Evolutionary conservation across 1,139 yeast genomes (phyloP), one percentile per base, ranked within the genome.

Genomic region (Geotrichum histeridarum): DNA sequence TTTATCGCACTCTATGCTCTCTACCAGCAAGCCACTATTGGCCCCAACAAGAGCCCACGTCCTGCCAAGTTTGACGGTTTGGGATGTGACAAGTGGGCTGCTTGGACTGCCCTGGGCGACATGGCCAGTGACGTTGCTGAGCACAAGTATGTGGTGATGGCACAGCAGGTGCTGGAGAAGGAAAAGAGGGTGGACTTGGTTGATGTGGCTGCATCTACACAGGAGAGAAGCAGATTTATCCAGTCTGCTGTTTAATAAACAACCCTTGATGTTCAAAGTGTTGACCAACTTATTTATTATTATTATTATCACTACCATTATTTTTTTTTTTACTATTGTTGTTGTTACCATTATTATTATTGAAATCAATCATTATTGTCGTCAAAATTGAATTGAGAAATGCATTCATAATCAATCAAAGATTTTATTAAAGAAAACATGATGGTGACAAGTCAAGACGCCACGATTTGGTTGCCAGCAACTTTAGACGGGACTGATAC

Each of bases 81-180:
- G 14, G 53, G 53, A n/a, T 44, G 17, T 15, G 53, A 43, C 17
- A 35, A 42, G 30, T 50, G 53, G 53, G 49, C 22, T 22, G 48
- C 53, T 17, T 50, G 53, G 53, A 50, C n/a, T 32, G 42, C 33
- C 22, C 53, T 50, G 5, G 36, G 27, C 5, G 49, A 42, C 39
- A 43, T 44, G 33, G 11, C 36, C 37, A 17, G 22, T 14, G 49
- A 43, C 3, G 44, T 30, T 11, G 53, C 53, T 5, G 42, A 37
- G 30, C 9, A 18, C 15, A 50, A 14, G 49, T 50, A 50, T 18
- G 36, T 50, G 7, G 27, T 31, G 17, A 31, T 44, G 31, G 48
- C 35, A 2, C 31, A 11, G 11, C n/a, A 15, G 27, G 43, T 39
- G 11, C 22, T 39, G 31, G 43, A 39, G 8, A 39, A 39, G 43